Evolutionary conservation across 108 stramenopile species (phyloP).

Genomic region (Skeletonema potamos): DNA sequence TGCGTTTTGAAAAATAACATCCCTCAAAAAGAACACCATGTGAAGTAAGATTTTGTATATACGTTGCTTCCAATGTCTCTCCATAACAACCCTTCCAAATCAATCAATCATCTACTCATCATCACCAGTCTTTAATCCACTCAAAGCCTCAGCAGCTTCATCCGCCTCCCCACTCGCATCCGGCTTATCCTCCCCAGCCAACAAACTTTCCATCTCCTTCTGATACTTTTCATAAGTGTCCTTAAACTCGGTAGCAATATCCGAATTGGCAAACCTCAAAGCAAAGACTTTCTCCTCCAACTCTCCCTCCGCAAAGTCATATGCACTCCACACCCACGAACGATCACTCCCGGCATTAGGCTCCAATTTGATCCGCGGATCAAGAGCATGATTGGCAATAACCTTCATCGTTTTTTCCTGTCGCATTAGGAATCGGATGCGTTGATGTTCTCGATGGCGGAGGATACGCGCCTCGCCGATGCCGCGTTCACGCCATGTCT

Average conservation of each 20-base stretch:
- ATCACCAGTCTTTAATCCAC: constrained; percentile 71
- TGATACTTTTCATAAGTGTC: constrained; percentile 84
- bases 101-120: constrained; percentile 30
- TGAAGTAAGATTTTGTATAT: no score
- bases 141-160: constrained; percentile 85
- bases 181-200: constrained; percentile 86
- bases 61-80: background rate
- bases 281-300: constrained; percentile 95
- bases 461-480: constrained; percentile 96
- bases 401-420: constrained; percentile 99
- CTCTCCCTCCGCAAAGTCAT: constrained; percentile 95
- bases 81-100: background rate
- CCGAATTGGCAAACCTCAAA: constrained; percentile 91
- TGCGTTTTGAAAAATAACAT: no score
- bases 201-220: constrained; percentile 81
- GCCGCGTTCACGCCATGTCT: constrained; percentile 97
- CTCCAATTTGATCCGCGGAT: constrained; percentile 94
- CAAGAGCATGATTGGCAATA: constrained; percentile 95
- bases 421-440: constrained; percentile 94
- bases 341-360: constrained; percentile 95
- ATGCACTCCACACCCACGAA: constrained; percentile 98
- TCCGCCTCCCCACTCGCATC: constrained; percentile 77
- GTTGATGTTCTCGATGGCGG: constrained; percentile 89
- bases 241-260: constrained; percentile 93
- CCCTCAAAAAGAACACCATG: no score